Base-by-base conservation (phyloP, 2,329 filamentous ascomycete species). In the Elsinoe necatrix region DNA sequence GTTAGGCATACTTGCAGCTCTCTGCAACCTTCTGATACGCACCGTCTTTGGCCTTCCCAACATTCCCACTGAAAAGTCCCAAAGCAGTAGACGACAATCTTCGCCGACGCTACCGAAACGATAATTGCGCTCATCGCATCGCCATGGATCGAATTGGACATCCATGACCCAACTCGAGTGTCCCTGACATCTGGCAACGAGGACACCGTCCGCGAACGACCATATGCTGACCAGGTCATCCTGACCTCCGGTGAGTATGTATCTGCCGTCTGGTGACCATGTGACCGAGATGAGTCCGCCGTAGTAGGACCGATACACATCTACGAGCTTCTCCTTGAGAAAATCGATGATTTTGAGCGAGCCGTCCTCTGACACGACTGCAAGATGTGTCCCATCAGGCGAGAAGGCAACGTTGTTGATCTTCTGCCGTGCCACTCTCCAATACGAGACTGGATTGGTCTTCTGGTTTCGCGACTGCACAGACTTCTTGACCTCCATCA, bases 61-160 rank as follows among this genome's bases (percentile, higher is more conserved):
- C 92, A 97, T 97, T 64, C 90, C 90, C 41, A 95, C 89, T 62
- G 86, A 95, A 69, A 98, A 98, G 74, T 98, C 93, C 93, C 93
- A 98, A 11, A 98, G 76, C 58, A 95, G 82, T 16, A 98, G 75
- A 57, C 90, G 80, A 64, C 91, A 89, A 69, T 98, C 93, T 68
- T 97, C 92, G 12, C 92, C 93, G 0, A 98, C 92, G 65, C 89
- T 95, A 27, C 93, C 93, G 65, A 98, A 95, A 1, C 93, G 83
- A 72, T 98, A 98, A 65, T 89, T 97, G 64, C 87, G 83, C 68
- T 95, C 89, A 67, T 98, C 93, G 67, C 93, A 98, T 61, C 91
- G 82, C 93, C 93, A 98, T 0, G 90, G 90, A 69, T 98, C 93
- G 69, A 97, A 98, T 2, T 89, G 89, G 37, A 98, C 89, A 14